Percentiles rank a stretch among this genome's conserved stretches.
Evolutionary conservation across 2,329 filamentous ascomycete genomes (phyloP).

Genomic region (Aspergillus quadricinctus): DNA sequence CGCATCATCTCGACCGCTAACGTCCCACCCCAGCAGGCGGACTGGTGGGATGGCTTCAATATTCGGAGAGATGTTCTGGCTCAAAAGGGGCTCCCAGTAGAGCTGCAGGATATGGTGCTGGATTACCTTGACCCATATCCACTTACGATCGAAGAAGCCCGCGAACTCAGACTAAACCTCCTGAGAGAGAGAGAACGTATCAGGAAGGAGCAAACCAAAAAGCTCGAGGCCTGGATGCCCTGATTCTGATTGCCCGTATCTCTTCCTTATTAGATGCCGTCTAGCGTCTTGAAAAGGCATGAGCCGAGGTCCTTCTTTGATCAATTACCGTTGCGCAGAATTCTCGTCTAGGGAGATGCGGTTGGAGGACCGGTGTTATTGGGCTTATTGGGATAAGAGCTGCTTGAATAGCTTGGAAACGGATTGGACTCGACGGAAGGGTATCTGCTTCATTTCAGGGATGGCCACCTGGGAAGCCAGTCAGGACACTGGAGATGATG

Average conservation of each 20-base stretch:
- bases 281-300: not conserved
- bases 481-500: not conserved
- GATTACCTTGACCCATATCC: not conserved
- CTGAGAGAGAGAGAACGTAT: not conserved
- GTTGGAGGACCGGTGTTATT: not conserved
- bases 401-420: not conserved
- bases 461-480: not conserved
- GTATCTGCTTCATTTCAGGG: not conserved
- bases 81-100: not conserved
- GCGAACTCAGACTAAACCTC: not conserved
- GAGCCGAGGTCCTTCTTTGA: not conserved
- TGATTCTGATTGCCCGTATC: not conserved
- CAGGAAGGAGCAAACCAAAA: not conserved
- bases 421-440: not conserved
- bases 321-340: not conserved
- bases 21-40: not conserved
- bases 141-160: not conserved
- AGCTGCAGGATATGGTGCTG: not conserved
- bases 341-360: not conserved
- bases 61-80: not conserved
- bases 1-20: conserved; percentile 1
- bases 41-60: not conserved
- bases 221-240: not conserved
- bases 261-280: not conserved
- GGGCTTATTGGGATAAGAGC: not conserved